Evolutionary conservation across 1,139 yeast genomes (phyloP).

Genomic region (Blastobotrys apis): DNA sequence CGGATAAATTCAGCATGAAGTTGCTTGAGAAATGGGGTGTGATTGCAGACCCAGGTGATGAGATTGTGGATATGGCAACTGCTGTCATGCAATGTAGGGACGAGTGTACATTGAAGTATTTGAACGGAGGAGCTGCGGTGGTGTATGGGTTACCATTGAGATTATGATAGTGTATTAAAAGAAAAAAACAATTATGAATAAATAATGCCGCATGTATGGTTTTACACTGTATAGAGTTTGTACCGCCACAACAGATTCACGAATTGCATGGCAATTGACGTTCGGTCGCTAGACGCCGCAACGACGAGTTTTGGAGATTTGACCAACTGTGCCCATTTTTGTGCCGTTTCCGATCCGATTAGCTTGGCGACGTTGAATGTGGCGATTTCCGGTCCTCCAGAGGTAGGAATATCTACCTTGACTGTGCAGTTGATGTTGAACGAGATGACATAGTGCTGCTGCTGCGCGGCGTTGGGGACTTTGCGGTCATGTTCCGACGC

Average conservation of each 20-base stretch:
- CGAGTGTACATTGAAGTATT: conserved; percentile 56
- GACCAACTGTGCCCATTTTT: not conserved
- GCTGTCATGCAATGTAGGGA: conserved; percentile 60
- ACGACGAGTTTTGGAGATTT: conserved; percentile 4
- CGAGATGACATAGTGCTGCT: not conserved
- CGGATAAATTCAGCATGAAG: conserved; percentile 66
- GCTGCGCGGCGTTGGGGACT: not conserved
- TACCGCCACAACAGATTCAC: conserved; percentile 14
- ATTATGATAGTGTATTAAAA: not conserved
- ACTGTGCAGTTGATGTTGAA: not conserved
- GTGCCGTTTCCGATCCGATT: conserved; percentile 6
- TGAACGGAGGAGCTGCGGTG: conserved; percentile 82
- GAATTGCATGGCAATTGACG: not conserved
- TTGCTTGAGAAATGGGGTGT: conserved; percentile 64
- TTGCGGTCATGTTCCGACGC: not conserved
- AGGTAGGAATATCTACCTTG: not conserved
- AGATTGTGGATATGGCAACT: conserved; percentile 37
- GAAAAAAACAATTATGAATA: not conserved
- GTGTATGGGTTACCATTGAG: conserved; percentile 67
- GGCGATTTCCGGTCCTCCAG: conserved; percentile 1
- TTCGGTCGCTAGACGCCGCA: not conserved
- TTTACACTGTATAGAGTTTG: not conserved
- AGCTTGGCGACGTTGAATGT: conserved; percentile 8
- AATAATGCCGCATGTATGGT: not conserved
- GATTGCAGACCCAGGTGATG: conserved; percentile 26